phyloP scores from a whole-genome alignment of 192 early-diverging fungal species.

The Backusella mclennaniae region DNA sequence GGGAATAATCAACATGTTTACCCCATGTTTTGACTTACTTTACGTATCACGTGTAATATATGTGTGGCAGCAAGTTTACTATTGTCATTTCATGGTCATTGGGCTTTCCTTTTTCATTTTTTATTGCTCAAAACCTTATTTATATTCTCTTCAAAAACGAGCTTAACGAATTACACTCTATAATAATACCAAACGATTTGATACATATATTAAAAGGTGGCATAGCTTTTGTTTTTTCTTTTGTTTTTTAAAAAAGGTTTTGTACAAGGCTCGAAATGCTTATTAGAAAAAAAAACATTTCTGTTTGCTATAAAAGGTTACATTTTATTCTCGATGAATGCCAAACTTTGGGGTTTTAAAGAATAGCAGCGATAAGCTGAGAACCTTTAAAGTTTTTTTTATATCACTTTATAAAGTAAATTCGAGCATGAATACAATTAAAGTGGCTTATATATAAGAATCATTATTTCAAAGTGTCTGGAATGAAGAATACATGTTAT shows the following conservation, averaged over 20 bases:
- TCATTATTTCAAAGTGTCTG: no score
- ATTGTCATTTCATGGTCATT: conserved; percentile 3
- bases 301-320: background rate
- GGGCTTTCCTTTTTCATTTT: background rate
- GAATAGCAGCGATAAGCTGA: background rate
- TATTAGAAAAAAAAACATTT: background rate
- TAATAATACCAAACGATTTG: background rate
- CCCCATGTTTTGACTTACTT: conserved; percentile 3
- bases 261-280: no score
- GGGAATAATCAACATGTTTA: background rate
- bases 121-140: background rate
- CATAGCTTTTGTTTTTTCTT: background rate
- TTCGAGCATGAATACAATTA: no score
- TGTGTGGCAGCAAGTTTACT: background rate
- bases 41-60: background rate
- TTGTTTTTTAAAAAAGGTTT: background rate
- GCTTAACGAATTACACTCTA: background rate
- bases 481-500: no score
- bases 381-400: background rate
- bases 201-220: background rate
- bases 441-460: no score
- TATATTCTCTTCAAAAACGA: background rate
- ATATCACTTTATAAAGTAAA: no score
- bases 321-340: background rate
- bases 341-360: background rate